Evolutionary conservation across 495 filamentous ascomycete species (phyloP), one percentile per base, ranked within the genome.

Genomic region (Xylaria telfairii): DNA sequence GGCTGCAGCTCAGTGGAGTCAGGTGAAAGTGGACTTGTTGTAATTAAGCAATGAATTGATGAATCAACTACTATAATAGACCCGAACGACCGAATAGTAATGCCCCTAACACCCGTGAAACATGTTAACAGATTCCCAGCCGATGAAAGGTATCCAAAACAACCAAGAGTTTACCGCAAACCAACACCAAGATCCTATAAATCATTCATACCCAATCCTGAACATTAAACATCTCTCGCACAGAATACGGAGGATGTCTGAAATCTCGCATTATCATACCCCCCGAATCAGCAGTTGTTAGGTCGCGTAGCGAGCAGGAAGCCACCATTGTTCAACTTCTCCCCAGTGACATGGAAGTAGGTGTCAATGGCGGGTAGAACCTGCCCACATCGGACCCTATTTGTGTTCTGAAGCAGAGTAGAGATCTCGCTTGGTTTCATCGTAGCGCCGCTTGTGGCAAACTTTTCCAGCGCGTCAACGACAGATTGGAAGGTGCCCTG

Each of bases 341-440:
- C 46, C 24, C 73, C 73, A 30, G 73, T 65, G 19, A 71, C 73
- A 12, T 49, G 70, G 65, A 75, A 75, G 51, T 75, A 75, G 2
- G 65, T 68, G 41, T 75, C 71, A 64, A 75, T 75, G 42, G 71
- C 72, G 4, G 73, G 73, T 8, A 75, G 67, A n/a, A 75, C 73
- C 37, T 73, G 60, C 15, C 71, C 73, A 44, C 73, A 75, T 10
- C 73, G 66, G 42, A 72, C 72, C 1, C 30, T 30, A 51, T 75
- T 75, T n/a, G 72, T 75, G 0, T 39, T 15, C 5, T 26, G 7
- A 4, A 66, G 46, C 12, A 66, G 47, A 15, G 49, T 26, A 26
- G 63, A 19, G 61, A 75, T 68, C 9, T 70, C 65, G 26, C 34
- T 26, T 26, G 64, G 59, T 13, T 62, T 54, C 28, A 71, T 75